phyloP scores from a whole-genome alignment of 176 grass and related monocot species.

The Triticum turgidum region DNA sequence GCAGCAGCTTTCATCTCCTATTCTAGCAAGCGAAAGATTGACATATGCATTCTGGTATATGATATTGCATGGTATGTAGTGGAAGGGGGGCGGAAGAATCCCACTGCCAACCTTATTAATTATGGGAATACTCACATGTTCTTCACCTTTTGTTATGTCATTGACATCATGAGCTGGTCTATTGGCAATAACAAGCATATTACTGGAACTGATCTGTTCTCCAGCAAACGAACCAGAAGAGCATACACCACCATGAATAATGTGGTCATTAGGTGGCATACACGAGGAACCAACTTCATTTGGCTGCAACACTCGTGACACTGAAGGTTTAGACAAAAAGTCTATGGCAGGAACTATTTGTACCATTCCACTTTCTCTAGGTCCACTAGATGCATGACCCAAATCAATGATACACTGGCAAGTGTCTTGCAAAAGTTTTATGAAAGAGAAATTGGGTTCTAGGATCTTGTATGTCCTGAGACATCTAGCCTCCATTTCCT shows the following conservation, averaged over 20 bases:
- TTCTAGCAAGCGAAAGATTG: slow-evolving; percentile 70
- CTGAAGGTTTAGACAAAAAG: slow-evolving; percentile 1
- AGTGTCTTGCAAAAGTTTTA: slow-evolving; percentile 62
- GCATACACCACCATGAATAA: not conserved
- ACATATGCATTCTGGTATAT: slow-evolving; percentile 66
- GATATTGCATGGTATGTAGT: slow-evolving; percentile 72
- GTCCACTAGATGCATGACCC: slow-evolving; percentile 38
- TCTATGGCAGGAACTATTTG: slow-evolving; percentile 32
- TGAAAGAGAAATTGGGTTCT: slow-evolving; percentile 68
- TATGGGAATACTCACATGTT: slow-evolving; percentile 63
- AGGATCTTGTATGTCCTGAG: slow-evolving; percentile 57
- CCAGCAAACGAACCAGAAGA: slow-evolving; percentile 5
- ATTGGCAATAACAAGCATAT: slow-evolving; percentile 26
- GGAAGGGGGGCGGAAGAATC: slow-evolving; percentile 61
- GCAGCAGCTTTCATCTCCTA: slow-evolving; percentile 86
- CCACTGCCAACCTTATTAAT: slow-evolving; percentile 34
- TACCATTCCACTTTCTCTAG: slow-evolving; percentile 33
- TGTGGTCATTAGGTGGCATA: slow-evolving; percentile 8
- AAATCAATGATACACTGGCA: slow-evolving; percentile 67
- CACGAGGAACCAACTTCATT: slow-evolving; percentile 11
- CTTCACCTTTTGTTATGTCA: slow-evolving; percentile 86
- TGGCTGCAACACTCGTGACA: slow-evolving; percentile 7
- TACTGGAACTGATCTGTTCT: slow-evolving; percentile 25
- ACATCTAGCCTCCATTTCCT: slow-evolving; percentile 64
- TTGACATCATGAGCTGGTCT: slow-evolving; percentile 54